Evolutionary conservation across 768 basidiomycete species (phyloP), one percentile per base, ranked within the genome.

Genomic region (Suillus luteus): DNA sequence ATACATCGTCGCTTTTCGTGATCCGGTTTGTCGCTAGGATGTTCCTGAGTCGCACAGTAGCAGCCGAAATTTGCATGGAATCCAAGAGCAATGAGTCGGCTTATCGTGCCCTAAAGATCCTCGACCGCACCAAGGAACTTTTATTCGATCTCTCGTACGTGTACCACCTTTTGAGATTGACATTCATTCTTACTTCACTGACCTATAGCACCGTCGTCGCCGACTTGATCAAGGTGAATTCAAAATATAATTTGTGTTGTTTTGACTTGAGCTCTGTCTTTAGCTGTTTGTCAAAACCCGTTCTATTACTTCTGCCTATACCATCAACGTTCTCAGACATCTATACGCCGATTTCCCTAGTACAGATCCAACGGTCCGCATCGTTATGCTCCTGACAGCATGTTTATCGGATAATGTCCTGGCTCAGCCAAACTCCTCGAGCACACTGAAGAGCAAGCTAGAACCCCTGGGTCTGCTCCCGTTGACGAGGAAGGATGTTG

Each of bases 31-130:
- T 11, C 6, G 10, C 24, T 65, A 92, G 91, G 57, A 92, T 93
- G 90, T 93, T 91, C 72, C 79, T 92, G 58, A 90, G 86, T 69
- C 86, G 91, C 54, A 92, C 91, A 14, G 89, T 93, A n/a, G 91
- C 90, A 0, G 90, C 86, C 2, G 91, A 93, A 71, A 83, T 91
- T 31, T 90, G 90, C 69, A 91, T 93, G 88, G 91, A 93, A 73
- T 85, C 87, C 19, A 88, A 87, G 75, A 73, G 80, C 17, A 93
- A 93, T 63, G 86, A 89, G 62, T 76, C 82, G 7, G 90, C 85
- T 19, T 93, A 91, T 73, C 75, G 75, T 46, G 91, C 90, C 40
- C 77, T 93, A 61, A 90, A 90, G 73, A 75, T 78, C 61, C 79
- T 93, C 43, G 85, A 91, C 75, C 85, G 85, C 63, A 79, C 84